phyloP scores from a whole-genome alignment of 129 eudicot species.

The Sambucus nigra region DNA sequence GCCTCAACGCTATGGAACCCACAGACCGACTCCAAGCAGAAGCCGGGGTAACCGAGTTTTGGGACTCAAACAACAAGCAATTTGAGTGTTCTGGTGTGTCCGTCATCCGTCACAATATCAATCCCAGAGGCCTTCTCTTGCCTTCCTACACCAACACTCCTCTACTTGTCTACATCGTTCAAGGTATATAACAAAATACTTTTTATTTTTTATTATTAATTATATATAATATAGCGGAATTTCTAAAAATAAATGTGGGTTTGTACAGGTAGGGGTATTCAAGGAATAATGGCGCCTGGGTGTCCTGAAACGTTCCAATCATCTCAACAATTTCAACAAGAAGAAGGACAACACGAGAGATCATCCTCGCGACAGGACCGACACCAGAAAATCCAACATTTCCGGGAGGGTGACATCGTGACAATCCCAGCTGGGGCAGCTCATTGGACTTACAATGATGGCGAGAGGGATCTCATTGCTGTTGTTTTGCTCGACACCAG shows the following conservation, averaged over 20 bases:
- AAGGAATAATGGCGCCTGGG: conserved; percentile 45
- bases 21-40: conserved; percentile 31
- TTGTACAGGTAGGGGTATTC: conserved; percentile 44
- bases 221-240: neutral
- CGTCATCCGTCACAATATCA: conserved; percentile 35
- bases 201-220: neutral
- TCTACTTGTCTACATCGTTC: conserved; percentile 29
- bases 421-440: conserved; percentile 60
- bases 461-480: conserved; percentile 34
- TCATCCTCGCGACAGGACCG: conserved; percentile 20
- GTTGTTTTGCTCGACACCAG: conserved; percentile 36
- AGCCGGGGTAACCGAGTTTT: conserved; percentile 57
- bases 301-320: conserved; percentile 57
- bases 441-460: conserved; percentile 60
- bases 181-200: conserved; percentile 44
- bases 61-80: conserved; percentile 39
- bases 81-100: conserved; percentile 67
- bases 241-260: neutral
- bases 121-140: conserved; percentile 44
- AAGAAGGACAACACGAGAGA: conserved; percentile 11
- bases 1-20: conserved; percentile 50
- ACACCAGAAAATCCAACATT: conserved; percentile 43
- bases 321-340: conserved; percentile 15
- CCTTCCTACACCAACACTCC: conserved; percentile 62
- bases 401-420: conserved; percentile 39